Evolutionary conservation across 2,329 filamentous ascomycete species (phyloP).

Genomic region (Tolypocladium album): DNA sequence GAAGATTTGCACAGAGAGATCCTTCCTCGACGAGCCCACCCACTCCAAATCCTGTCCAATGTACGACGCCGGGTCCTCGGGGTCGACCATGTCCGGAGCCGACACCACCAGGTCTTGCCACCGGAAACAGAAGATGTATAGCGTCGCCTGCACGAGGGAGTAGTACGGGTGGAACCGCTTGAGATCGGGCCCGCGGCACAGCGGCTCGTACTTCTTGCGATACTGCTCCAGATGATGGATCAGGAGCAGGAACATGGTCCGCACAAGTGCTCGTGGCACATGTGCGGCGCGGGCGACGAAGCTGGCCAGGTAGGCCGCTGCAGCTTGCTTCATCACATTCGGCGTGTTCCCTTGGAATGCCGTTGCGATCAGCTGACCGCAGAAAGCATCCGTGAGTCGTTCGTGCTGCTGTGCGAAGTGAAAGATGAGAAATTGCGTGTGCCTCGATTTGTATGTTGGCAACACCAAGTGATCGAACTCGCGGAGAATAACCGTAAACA

Average conservation of each 20-base stretch:
- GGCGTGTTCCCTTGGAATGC: constrained; percentile 52
- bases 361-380: constrained; percentile 52
- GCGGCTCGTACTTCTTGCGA: constrained; percentile 58
- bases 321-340: constrained; percentile 67
- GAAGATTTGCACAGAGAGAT: constrained; percentile 68
- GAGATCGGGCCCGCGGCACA: constrained; percentile 75
- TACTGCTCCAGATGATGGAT: constrained; percentile 67
- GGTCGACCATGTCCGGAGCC: constrained; percentile 48
- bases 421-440: constrained; percentile 92
- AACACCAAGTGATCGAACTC: constrained; percentile 85
- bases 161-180: constrained; percentile 79
- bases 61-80: constrained; percentile 49
- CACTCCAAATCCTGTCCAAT: constrained; percentile 67
- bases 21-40: constrained; percentile 62
- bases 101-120: constrained; percentile 79
- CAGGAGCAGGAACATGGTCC: constrained; percentile 71
- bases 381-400: constrained; percentile 70
- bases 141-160: constrained; percentile 72
- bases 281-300: constrained; percentile 87
- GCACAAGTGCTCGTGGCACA: constrained; percentile 65
- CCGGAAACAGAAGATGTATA: constrained; percentile 96
- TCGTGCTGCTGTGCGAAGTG: constrained; percentile 83
- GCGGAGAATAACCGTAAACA: constrained; percentile 68
- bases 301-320: constrained; percentile 85
- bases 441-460: constrained; percentile 81